Conservation (phyloP, 495 filamentous ascomycete genomes). For the Paragyromitra xinjiangensis region DNA sequence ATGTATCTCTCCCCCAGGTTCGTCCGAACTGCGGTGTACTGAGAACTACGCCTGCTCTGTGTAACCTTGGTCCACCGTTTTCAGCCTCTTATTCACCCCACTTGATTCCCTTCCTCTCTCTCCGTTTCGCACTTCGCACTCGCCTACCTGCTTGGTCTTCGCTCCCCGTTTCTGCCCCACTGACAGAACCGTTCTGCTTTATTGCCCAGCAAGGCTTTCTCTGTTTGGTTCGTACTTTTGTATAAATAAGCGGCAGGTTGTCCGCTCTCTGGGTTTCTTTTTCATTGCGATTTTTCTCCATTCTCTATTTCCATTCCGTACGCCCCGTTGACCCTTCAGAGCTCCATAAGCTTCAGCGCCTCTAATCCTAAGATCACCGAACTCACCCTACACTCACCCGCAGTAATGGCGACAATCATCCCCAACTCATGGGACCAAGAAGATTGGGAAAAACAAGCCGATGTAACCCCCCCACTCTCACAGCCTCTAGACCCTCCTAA, state of each 20-base stretch:
- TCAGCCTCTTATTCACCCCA: too few species aligned
- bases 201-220: too few species aligned
- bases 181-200: too few species aligned
- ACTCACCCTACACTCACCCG: too few species aligned
- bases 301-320: neutral
- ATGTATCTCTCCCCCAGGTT: too few species aligned
- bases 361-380: neutral
- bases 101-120: too few species aligned
- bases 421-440: conserved; percentile 56
- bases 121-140: too few species aligned
- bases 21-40: too few species aligned
- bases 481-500: conserved; percentile 25
- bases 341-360: neutral
- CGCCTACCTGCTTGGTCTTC: too few species aligned
- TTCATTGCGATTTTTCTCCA: neutral
- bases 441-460: conserved; percentile 50
- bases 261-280: neutral
- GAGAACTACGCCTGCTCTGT: too few species aligned
- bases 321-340: neutral
- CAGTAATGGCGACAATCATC: conserved; percentile 28
- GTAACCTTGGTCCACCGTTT: too few species aligned
- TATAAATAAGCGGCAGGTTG: neutral
- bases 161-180: too few species aligned
- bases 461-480: conserved; percentile 7
- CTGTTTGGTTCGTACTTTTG: neutral